These are phyloP conservation scores for Aspergillus calidoustus DNA, from an alignment of 2,329 filamentous ascomycete genomes.

Conservation along the genomic window DNA sequence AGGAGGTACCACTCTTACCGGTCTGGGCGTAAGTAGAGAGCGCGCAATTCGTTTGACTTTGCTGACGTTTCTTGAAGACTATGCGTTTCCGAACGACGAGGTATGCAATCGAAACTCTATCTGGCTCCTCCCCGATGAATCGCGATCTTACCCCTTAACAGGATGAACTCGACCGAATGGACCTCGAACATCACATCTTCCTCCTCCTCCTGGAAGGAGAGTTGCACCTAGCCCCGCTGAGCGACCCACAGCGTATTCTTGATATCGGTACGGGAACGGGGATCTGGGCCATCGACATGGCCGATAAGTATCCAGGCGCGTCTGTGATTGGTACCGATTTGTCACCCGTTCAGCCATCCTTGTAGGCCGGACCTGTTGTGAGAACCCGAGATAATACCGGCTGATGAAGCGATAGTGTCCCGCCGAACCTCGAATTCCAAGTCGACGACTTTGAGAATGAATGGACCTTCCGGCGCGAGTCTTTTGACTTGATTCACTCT, in stretches of 20 bases:
- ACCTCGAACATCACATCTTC: constrained; percentile 14
- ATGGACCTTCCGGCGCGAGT: background rate
- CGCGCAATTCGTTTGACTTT: background rate
- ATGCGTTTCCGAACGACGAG: constrained; percentile 13
- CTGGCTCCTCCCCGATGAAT: no score
- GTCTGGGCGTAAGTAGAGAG: background rate
- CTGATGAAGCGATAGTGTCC: background rate
- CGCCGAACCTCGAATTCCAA: constrained; percentile 4
- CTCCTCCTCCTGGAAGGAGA: constrained; percentile 2
- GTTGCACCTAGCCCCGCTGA: constrained; percentile 1
- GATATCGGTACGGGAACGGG: constrained; percentile 12
- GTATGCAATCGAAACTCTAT: background rate
- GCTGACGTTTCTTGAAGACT: background rate
- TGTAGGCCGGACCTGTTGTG: background rate
- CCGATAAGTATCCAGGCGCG: background rate
- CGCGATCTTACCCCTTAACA: background rate
- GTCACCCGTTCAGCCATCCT: background rate
- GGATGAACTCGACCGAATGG: constrained; percentile 10
- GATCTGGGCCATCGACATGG: constrained; percentile 12
- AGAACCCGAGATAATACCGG: background rate
- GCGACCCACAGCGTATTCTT: constrained; percentile 7
- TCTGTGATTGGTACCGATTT: background rate
- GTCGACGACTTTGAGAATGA: constrained; percentile 6
- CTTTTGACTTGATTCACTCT: constrained; percentile 5
- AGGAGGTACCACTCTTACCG: constrained; percentile 7